Percentiles rank a stretch among this genome's conserved stretches.
phyloP scores from a whole-genome alignment of 129 eudicot genomes.

The Helianthus annuus region HanXRQr2.0-SUNRISE NC_035445.2:48541441-48541940 shows the following conservation, averaged over 20 bases:
- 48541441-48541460: too few species aligned
- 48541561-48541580: too few species aligned
- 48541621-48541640: constrained; percentile 31
- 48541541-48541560: too few species aligned
- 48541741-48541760: constrained; percentile 31
- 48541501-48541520: too few species aligned
- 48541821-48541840: background rate
- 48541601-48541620: constrained; percentile 34
- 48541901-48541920: too few species aligned
- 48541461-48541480: too few species aligned
- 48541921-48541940: too few species aligned
- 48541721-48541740: constrained; percentile 34
- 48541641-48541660: constrained; percentile 35
- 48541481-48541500: too few species aligned
- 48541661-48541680: constrained; percentile 38
- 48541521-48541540: too few species aligned
- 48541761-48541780: constrained; percentile 28
- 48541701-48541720: constrained; percentile 32
- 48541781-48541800: constrained; percentile 27
- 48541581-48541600: constrained; percentile 29
- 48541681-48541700: constrained; percentile 32
- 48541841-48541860: background rate
- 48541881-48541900: too few species aligned
- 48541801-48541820: constrained; percentile 25
- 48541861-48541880: background rate